These are phyloP conservation scores for Backusella parvicylindrica DNA, from an alignment of 192 early-diverging fungal genomes.

Conservation along the genomic window DNA sequence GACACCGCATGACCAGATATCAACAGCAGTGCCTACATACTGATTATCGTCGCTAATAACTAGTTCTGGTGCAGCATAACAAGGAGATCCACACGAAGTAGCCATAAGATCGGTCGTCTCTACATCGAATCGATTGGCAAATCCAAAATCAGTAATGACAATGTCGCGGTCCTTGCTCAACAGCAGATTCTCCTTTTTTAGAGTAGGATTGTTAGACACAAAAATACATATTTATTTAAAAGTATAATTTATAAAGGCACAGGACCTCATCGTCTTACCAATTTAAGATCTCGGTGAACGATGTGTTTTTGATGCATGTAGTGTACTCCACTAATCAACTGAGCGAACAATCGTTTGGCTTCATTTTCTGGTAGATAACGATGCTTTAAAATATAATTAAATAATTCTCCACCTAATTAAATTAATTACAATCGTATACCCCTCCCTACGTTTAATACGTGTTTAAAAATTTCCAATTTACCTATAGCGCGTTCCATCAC, in stretches of 20 bases:
- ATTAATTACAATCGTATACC: background rate
- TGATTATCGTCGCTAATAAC: slow-evolving; percentile 88
- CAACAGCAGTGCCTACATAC: slow-evolving; percentile 91
- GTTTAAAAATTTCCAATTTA: slow-evolving; percentile 12
- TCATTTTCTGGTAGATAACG: slow-evolving; percentile 86
- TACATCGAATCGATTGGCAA: slow-evolving; percentile 82
- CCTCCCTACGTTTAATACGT: background rate
- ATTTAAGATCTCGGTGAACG: slow-evolving; percentile 93
- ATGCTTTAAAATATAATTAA: slow-evolving; percentile 92
- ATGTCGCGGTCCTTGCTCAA: slow-evolving; percentile 88
- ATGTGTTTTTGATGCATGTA: slow-evolving; percentile 90
- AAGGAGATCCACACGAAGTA: slow-evolving; percentile 94
- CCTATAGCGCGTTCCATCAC: slow-evolving; percentile 93
- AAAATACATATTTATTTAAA: background rate
- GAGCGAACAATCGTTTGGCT: slow-evolving; percentile 85
- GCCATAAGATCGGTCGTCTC: slow-evolving; percentile 75
- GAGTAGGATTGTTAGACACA: background rate
- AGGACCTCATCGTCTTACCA: slow-evolving; percentile 44
- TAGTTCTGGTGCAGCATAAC: slow-evolving; percentile 97
- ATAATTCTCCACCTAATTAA: slow-evolving; percentile 72
- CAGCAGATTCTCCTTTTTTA: slow-evolving; percentile 82
- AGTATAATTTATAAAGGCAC: background rate
- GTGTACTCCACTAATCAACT: slow-evolving; percentile 87
- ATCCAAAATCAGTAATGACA: slow-evolving; percentile 98
- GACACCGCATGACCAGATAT: slow-evolving; percentile 98